phyloP scores from a whole-genome alignment of 179 eudicot genomes.

The Silene coronaria region DNA sequence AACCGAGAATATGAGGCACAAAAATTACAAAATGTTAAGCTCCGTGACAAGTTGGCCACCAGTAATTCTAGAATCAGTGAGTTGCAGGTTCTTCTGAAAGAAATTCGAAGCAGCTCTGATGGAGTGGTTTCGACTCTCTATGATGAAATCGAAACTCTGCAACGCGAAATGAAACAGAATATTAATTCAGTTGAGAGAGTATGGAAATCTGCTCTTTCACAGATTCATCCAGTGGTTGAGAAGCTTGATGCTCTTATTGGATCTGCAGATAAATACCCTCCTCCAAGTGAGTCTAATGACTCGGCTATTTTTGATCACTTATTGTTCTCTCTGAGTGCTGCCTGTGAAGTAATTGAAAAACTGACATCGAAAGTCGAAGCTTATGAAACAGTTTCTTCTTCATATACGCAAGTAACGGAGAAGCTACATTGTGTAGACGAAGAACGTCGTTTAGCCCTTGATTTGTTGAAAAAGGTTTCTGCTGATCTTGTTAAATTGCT shows the following conservation, averaged over 20 bases:
- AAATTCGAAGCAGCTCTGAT: slow-evolving; percentile 36
- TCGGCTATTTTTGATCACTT: slow-evolving; percentile 34
- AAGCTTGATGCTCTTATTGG: slow-evolving; percentile 45
- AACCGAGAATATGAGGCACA: slow-evolving; percentile 32
- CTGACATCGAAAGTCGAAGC: slow-evolving; percentile 48
- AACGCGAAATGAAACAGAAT: slow-evolving; percentile 42
- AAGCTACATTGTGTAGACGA: slow-evolving; percentile 34
- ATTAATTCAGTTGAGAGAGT: slow-evolving; percentile 36
- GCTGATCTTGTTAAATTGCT: slow-evolving; percentile 44
- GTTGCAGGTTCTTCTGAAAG: slow-evolving; percentile 50
- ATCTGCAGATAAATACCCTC: slow-evolving; percentile 21
- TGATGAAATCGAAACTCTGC: slow-evolving; percentile 45
- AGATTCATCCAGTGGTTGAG: slow-evolving; percentile 43
- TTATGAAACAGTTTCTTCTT: slow-evolving; percentile 33
- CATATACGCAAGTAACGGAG: slow-evolving; percentile 33
- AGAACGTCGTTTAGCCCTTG: slow-evolving; percentile 37
- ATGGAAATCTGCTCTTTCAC: slow-evolving; percentile 38
- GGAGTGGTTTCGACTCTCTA: slow-evolving; percentile 38
- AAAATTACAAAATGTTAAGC: slow-evolving; percentile 41
- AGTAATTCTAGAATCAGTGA: slow-evolving; percentile 36
- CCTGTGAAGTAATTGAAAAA: slow-evolving; percentile 50
- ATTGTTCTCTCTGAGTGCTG: slow-evolving; percentile 46
- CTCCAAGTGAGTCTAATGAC: slow-evolving; percentile 15
- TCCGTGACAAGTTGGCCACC: slow-evolving; percentile 37
- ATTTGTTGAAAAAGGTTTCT: slow-evolving; percentile 44